Percentiles rank a stretch among this genome's conserved stretches.
Conservation (phyloP, 2,329 filamentous ascomycete genomes). For the Colletotrichum graminicola region DNA sequence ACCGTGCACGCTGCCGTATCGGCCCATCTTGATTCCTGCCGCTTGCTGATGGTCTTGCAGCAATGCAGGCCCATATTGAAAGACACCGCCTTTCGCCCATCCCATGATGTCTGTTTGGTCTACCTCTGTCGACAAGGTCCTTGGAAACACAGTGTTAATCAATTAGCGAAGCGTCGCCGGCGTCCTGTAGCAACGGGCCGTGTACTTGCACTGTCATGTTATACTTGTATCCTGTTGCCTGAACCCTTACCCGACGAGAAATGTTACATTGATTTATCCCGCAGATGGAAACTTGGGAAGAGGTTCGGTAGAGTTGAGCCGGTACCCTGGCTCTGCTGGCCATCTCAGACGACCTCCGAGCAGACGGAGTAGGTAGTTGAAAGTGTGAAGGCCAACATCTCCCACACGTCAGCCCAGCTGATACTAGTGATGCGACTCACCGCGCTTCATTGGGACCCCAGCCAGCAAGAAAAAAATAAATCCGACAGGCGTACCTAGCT, state of each 20-base stretch:
- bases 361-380: not conserved
- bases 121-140: not conserved
- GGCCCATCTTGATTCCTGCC: slow-evolving; percentile 12
- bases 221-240: slow-evolving; percentile 1
- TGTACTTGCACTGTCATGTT: not conserved
- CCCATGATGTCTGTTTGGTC: not conserved
- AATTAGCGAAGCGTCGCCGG: not conserved
- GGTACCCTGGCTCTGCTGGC: not conserved
- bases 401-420: slow-evolving; percentile 7
- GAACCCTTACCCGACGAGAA: not conserved
- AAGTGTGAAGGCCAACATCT: slow-evolving; percentile 5
- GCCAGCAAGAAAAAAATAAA: not conserved
- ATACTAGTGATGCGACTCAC: slow-evolving; percentile 27
- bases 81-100: slow-evolving; percentile 37
- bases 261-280: slow-evolving; percentile 23
- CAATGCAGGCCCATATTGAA: slow-evolving; percentile 6
- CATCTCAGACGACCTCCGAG: not conserved
- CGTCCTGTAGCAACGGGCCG: slow-evolving; percentile 10
- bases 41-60: slow-evolving; percentile 23
- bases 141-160: slow-evolving; percentile 6
- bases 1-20: slow-evolving; percentile 20
- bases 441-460: slow-evolving; percentile 21
- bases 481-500: slow-evolving; percentile 11
- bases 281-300: not conserved
- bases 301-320: slow-evolving; percentile 6